Percentiles rank a stretch among this genome's conserved stretches.
Evolutionary conservation across 1,139 yeast species (phyloP).

Genomic region (Hemisphaericaspora lyxosophila): DNA sequence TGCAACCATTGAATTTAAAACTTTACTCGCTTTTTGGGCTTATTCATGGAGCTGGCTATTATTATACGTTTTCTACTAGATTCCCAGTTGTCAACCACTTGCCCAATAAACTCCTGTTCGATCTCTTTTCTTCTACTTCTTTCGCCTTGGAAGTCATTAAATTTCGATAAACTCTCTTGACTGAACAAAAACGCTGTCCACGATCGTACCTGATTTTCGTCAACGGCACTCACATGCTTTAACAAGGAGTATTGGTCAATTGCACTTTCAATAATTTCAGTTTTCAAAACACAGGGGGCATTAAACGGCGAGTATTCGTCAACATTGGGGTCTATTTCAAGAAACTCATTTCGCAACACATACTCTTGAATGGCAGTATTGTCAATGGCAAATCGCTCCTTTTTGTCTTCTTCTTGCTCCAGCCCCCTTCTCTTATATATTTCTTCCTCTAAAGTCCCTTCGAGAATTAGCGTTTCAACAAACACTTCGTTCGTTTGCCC

Average conservation of each 20-base stretch:
- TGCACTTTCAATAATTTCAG: slow-evolving; percentile 8
- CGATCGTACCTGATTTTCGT: background rate
- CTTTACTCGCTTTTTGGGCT: no score
- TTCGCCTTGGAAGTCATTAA: slow-evolving; percentile 6
- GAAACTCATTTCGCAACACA: slow-evolving; percentile 49
- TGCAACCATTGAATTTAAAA: no score
- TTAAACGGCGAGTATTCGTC: slow-evolving; percentile 33
- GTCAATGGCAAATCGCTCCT: slow-evolving; percentile 45
- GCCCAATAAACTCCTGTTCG: slow-evolving; percentile 24
- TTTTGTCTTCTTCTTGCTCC: slow-evolving; percentile 20
- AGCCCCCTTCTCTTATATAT: slow-evolving; percentile 47
- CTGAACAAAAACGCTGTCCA: slow-evolving; percentile 9
- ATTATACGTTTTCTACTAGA: slow-evolving; percentile 6
- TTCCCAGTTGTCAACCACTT: slow-evolving; percentile 18
- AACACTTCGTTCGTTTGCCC: slow-evolving; percentile 21
- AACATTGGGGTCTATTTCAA: slow-evolving; percentile 27
- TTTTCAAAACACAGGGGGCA: slow-evolving; percentile 15
- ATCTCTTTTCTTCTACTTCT: slow-evolving; percentile 11
- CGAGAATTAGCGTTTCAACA: slow-evolving; percentile 66
- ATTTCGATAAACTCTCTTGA: slow-evolving; percentile 8
- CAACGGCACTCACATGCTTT: slow-evolving; percentile 19
- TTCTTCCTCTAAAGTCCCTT: slow-evolving; percentile 65
- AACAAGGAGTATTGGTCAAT: slow-evolving; percentile 24
- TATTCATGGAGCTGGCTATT: no score
- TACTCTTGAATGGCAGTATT: slow-evolving; percentile 59